Evolutionary conservation across 352 stramenopile genomes (phyloP).

Genomic region (Phytophthora gonapodyides): DNA sequence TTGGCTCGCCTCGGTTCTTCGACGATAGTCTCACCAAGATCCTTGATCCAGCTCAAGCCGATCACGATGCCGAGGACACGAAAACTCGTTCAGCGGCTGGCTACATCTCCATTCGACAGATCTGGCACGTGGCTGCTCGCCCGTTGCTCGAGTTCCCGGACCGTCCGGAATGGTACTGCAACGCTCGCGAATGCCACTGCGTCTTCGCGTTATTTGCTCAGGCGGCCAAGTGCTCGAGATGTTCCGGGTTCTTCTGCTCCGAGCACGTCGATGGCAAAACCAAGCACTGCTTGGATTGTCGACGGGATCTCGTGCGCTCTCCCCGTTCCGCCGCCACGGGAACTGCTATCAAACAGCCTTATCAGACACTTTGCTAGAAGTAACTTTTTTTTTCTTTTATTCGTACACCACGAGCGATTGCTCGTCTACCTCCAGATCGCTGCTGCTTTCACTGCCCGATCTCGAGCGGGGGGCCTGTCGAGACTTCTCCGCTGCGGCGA

Average conservation of each 20-base stretch:
- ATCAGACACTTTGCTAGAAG: constrained; percentile 8
- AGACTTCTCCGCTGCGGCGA: constrained; percentile 34
- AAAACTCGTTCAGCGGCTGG: constrained; percentile 7
- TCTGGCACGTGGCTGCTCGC: constrained; percentile 11
- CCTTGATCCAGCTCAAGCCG: constrained; percentile 9
- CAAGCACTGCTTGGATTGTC: constrained; percentile 44
- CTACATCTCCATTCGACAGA: neutral
- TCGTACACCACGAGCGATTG: constrained; percentile 42
- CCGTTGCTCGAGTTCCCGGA: constrained; percentile 57
- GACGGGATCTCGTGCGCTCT: constrained; percentile 23
- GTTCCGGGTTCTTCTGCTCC: constrained; percentile 62
- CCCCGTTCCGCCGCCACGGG: neutral
- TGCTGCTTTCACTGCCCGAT: constrained; percentile 36
- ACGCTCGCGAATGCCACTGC: constrained; percentile 54
- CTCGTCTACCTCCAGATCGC: constrained; percentile 37
- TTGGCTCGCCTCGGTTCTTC: constrained; percentile 35
- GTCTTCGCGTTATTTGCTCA: constrained; percentile 76
- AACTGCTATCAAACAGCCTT: constrained; percentile 14
- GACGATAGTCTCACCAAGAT: constrained; percentile 14
- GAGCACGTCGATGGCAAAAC: constrained; percentile 47
- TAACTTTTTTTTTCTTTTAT: constrained; percentile 22
- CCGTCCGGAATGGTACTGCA: constrained; percentile 77
- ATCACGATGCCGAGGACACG: constrained; percentile 13
- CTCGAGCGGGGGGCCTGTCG: constrained; percentile 20
- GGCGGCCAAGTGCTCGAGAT: constrained; percentile 50